Conservation (phyloP, 2,329 filamentous ascomycete species). For the Aspergillus nomiae region DNA sequence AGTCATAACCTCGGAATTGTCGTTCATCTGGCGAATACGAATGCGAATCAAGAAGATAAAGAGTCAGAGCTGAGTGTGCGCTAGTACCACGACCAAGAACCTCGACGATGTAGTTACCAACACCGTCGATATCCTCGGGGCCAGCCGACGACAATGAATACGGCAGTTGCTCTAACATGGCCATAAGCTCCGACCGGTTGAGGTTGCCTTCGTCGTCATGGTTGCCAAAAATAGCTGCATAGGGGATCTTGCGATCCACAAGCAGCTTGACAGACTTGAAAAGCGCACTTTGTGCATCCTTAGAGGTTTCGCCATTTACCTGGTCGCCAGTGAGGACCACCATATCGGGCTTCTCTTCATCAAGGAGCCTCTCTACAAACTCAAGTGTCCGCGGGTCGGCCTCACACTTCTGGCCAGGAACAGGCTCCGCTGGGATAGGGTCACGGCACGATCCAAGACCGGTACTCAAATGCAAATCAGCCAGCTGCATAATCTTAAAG, state of each 20-base stretch:
- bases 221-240: slow-evolving; percentile 93
- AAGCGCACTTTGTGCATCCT: slow-evolving; percentile 87
- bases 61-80: slow-evolving; percentile 84
- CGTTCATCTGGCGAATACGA: slow-evolving; percentile 87
- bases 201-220: slow-evolving; percentile 92
- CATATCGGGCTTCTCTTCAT: slow-evolving; percentile 91
- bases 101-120: slow-evolving; percentile 94
- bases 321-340: slow-evolving; percentile 93
- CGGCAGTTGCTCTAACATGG: slow-evolving; percentile 79
- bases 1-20: slow-evolving; percentile 91
- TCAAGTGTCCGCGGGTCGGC: slow-evolving; percentile 90
- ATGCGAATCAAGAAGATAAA: slow-evolving; percentile 96
- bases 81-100: slow-evolving; percentile 77
- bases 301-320: slow-evolving; percentile 89
- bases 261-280: slow-evolving; percentile 90
- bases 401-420: slow-evolving; percentile 74
- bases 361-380: slow-evolving; percentile 79
- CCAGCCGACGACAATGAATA: slow-evolving; percentile 87
- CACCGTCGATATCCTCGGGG: slow-evolving; percentile 79
- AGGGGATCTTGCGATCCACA: slow-evolving; percentile 84
- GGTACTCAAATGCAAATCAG: slow-evolving; percentile 92
- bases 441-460: slow-evolving; percentile 85
- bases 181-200: slow-evolving; percentile 77
- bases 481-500: slow-evolving; percentile 96
- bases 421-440: slow-evolving; percentile 71